Percentiles rank a stretch among this genome's conserved stretches.
phyloP scores from a whole-genome alignment of 2,329 filamentous ascomycete genomes.

The Xylogone sp. region DNA sequence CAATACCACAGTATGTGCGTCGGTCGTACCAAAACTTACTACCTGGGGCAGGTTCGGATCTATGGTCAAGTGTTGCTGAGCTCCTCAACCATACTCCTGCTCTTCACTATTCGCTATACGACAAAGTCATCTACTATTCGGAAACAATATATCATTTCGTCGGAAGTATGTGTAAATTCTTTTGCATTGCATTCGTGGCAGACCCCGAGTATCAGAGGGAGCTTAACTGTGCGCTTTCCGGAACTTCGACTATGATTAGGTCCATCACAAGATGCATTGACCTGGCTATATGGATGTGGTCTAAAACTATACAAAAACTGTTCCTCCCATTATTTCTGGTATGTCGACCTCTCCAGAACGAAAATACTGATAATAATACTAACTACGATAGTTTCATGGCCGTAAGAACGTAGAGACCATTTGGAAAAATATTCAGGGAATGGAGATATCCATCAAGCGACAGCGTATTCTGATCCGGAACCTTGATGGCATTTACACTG shows the following conservation, averaged over 20 bases:
- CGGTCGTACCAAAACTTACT: not conserved
- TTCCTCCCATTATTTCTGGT: conserved; percentile 40
- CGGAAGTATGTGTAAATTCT: conserved; percentile 38
- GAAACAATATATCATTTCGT: conserved; percentile 41
- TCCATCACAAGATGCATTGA: conserved; percentile 33
- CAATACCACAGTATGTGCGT: not conserved
- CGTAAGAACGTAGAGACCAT: conserved; percentile 41
- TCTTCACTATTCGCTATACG: conserved; percentile 41
- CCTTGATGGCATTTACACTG: conserved; percentile 43
- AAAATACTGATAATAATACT: not conserved
- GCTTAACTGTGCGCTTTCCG: conserved; percentile 38
- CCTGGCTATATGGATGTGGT: conserved; percentile 44
- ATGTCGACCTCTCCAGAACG: not conserved
- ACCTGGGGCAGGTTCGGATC: not conserved
- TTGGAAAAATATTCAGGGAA: conserved; percentile 45
- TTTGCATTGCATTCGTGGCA: conserved; percentile 37
- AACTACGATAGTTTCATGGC: conserved; percentile 31
- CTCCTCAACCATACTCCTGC: conserved; percentile 36
- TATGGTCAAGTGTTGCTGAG: conserved; percentile 15
- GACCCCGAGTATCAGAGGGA: conserved; percentile 42
- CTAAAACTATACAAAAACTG: conserved; percentile 37
- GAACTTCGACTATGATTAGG: conserved; percentile 23
- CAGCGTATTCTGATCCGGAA: conserved; percentile 40
- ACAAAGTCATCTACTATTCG: conserved; percentile 44
- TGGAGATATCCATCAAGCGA: conserved; percentile 42